These are phyloP conservation scores for Parastagonospora avenae DNA, from an alignment of 2,329 filamentous ascomycete species.

Conservation along the genomic window DNA sequence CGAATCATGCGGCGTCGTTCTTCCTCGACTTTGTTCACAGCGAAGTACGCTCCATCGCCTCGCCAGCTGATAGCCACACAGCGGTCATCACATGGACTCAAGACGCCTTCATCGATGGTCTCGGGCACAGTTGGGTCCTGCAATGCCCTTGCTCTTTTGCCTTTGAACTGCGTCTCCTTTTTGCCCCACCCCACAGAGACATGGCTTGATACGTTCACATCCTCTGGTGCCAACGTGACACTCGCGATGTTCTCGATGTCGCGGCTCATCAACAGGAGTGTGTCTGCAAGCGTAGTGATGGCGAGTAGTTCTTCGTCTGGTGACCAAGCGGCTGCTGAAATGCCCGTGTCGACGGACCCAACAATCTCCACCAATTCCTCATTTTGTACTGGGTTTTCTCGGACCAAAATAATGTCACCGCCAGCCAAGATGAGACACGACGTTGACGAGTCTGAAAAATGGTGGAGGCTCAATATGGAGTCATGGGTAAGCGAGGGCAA, in stretches of 20 bases:
- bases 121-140: slow-evolving; percentile 95
- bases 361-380: slow-evolving; percentile 92
- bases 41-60: slow-evolving; percentile 89
- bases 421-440: slow-evolving; percentile 85
- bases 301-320: slow-evolving; percentile 91
- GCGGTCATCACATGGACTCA: slow-evolving; percentile 76
- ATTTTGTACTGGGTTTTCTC: slow-evolving; percentile 68
- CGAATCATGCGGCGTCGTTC: slow-evolving; percentile 77
- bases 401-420: slow-evolving; percentile 86
- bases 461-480: slow-evolving; percentile 77
- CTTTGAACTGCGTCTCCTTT: slow-evolving; percentile 96
- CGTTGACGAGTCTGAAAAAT: slow-evolving; percentile 79
- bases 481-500: slow-evolving; percentile 77
- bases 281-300: slow-evolving; percentile 78
- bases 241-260: slow-evolving; percentile 85
- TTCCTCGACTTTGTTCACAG: slow-evolving; percentile 78
- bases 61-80: slow-evolving; percentile 83
- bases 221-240: slow-evolving; percentile 72
- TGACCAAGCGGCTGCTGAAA: slow-evolving; percentile 88
- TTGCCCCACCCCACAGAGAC: slow-evolving; percentile 99
- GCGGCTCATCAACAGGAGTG: slow-evolving; percentile 89
- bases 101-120: slow-evolving; percentile 79
- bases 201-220: slow-evolving; percentile 86
- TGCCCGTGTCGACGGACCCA: slow-evolving; percentile 90
- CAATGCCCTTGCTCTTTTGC: slow-evolving; percentile 82